A percentile compares a stretch with the other conserved stretches of the same genome.
Conservation (phyloP, 2,329 filamentous ascomycete genomes). For the Fusarium sambucinum region DNA sequence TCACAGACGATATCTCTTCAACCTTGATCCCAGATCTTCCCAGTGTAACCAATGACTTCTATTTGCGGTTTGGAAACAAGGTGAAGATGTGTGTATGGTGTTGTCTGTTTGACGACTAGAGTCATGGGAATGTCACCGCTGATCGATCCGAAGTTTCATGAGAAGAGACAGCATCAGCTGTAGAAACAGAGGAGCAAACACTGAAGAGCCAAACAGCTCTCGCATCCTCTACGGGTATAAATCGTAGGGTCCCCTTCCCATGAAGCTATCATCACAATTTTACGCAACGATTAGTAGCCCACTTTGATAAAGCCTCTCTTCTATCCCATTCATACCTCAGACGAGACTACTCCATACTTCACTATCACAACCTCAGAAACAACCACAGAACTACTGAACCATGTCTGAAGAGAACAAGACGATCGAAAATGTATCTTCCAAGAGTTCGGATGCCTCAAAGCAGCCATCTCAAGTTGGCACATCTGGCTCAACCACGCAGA, state of each 20-base stretch:
- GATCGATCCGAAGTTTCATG: background rate
- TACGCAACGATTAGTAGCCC: background rate
- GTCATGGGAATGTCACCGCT: background rate
- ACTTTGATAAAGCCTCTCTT: background rate
- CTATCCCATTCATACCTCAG: background rate
- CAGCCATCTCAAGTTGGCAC: background rate
- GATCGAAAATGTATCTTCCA: background rate
- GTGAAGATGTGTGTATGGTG: slow-evolving; percentile 14
- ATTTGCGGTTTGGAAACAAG: background rate
- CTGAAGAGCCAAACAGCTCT: background rate
- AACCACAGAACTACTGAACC: background rate
- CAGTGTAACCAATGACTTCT: slow-evolving; percentile 7
- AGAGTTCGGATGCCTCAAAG: background rate
- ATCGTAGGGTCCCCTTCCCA: background rate
- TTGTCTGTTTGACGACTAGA: background rate
- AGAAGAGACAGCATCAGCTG: background rate
- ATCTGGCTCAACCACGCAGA: background rate
- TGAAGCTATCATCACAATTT: background rate
- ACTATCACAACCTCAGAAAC: background rate
- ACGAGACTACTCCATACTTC: background rate
- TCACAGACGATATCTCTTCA: slow-evolving; percentile 6
- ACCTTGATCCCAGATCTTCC: slow-evolving; percentile 7
- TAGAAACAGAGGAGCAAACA: background rate
- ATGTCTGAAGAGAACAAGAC: background rate
- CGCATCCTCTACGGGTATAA: slow-evolving; percentile 2